Conservation (phyloP, 2,329 filamentous ascomycete genomes). For the Celoporthe dispersa region DNA sequence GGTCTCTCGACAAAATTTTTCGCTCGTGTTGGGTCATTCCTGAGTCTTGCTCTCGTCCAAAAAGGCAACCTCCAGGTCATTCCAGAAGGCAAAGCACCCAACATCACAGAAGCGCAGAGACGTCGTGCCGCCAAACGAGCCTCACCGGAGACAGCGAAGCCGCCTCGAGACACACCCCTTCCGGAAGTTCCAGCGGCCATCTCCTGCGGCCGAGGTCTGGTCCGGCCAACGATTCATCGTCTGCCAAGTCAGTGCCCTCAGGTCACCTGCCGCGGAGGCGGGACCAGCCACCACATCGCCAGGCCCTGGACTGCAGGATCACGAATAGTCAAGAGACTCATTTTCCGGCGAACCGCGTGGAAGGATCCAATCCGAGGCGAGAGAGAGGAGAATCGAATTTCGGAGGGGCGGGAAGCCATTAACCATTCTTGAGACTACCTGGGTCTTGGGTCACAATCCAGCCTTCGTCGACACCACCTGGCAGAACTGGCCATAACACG, state of each 20-base stretch:
- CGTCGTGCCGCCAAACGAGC: too few relatives aligned
- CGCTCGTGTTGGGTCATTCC: constrained; percentile 12
- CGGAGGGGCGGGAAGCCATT: constrained; percentile 22
- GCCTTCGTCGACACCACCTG: constrained; percentile 5
- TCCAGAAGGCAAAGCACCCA: background rate
- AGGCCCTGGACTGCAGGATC: constrained; percentile 16
- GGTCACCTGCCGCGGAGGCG: constrained; percentile 25
- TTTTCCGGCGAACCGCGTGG: constrained; percentile 19
- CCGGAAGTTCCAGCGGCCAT: constrained; percentile 9
- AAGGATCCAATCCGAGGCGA: constrained; percentile 18
- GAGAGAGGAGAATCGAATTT: background rate
- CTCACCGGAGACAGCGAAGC: background rate
- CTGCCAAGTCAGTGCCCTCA: constrained; percentile 24
- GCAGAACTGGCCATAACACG: constrained; percentile 4
- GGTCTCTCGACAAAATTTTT: constrained; percentile 24
- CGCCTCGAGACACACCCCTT: background rate
- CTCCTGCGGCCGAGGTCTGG: constrained; percentile 23
- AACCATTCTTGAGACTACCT: constrained; percentile 12
- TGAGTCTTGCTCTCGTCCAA: constrained; percentile 7
- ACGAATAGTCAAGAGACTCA: constrained; percentile 20
- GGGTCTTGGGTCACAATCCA: background rate
- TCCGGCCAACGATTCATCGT: constrained; percentile 22
- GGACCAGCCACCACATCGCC: constrained; percentile 17
- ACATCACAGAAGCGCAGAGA: constrained; percentile 4
- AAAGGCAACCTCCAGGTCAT: background rate